Evolutionary conservation across 2,329 filamentous ascomycete genomes (phyloP).

Genomic region (Ceratocystis colombiana): DNA sequence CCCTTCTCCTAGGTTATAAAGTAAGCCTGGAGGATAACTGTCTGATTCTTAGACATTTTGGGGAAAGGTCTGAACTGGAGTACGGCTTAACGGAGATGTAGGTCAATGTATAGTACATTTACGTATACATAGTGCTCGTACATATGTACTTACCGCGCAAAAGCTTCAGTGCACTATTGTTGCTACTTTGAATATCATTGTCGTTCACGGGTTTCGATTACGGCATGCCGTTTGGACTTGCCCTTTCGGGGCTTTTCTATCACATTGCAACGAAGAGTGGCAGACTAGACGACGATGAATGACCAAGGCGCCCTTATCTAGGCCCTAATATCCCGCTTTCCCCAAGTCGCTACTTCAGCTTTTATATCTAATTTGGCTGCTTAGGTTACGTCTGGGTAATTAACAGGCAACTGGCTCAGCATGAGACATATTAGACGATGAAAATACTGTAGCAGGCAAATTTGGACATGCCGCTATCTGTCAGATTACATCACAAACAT

Average conservation of each 20-base stretch:
- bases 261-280: no score
- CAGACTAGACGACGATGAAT: no score
- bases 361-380: background rate
- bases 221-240: no score
- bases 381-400: background rate
- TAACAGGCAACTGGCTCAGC: background rate
- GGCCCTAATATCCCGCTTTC: background rate
- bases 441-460: background rate
- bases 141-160: background rate
- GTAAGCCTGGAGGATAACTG: no score
- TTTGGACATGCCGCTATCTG: no score
- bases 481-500: background rate
- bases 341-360: background rate
- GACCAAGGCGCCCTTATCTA: background rate
- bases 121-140: background rate
- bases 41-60: no score
- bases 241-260: no score
- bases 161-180: background rate
- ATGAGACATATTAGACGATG: background rate
- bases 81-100: background rate
- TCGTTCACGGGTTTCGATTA: no score
- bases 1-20: no score
- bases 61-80: background rate
- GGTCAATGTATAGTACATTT: background rate
- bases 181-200: no score